phyloP scores from a whole-genome alignment of 106 monocot genomes.

The Posidonia australis region DNA sequence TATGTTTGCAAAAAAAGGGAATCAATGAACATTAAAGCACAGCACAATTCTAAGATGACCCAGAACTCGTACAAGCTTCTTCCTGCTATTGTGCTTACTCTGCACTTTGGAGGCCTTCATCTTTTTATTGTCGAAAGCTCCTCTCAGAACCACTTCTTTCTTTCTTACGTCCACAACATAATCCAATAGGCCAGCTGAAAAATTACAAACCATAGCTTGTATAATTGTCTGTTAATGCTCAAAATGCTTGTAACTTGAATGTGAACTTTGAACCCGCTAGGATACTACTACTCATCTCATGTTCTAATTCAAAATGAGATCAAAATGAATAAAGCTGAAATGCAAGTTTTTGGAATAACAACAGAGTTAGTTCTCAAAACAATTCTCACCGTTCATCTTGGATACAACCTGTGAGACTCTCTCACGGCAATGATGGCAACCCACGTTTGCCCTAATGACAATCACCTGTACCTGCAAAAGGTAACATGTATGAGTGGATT shows the following conservation, averaged over 20 bases:
- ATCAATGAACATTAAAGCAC: slow-evolving; percentile 2
- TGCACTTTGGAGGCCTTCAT: not conserved
- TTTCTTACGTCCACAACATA: slow-evolving; percentile 15
- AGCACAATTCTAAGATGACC: slow-evolving; percentile 3
- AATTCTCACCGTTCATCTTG: slow-evolving; percentile 21
- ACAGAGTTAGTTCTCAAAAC: not conserved
- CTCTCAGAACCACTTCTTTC: slow-evolving; percentile 12
- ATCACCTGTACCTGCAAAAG: slow-evolving; percentile 21
- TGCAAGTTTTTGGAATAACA: not conserved
- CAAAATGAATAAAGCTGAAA: not conserved
- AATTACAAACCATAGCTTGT: not conserved
- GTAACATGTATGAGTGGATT: too few species aligned
- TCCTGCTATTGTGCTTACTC: not conserved
- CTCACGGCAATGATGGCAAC: not conserved
- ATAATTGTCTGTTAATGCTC: too few species aligned
- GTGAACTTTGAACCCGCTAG: too few species aligned
- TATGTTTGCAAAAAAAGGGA: not conserved
- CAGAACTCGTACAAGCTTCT: not conserved
- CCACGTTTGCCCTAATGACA: slow-evolving; percentile 5
- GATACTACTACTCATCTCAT: too few species aligned
- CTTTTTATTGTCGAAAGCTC: slow-evolving; percentile 5
- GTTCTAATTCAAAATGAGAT: not conserved
- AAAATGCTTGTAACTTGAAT: too few species aligned
- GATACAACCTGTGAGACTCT: slow-evolving; percentile 17
- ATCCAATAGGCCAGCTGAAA: slow-evolving; percentile 11